These are phyloP conservation scores for Aspergillus fructus DNA, from an alignment of 2,329 filamentous ascomycete genomes.

Conservation along the genomic window DNA sequence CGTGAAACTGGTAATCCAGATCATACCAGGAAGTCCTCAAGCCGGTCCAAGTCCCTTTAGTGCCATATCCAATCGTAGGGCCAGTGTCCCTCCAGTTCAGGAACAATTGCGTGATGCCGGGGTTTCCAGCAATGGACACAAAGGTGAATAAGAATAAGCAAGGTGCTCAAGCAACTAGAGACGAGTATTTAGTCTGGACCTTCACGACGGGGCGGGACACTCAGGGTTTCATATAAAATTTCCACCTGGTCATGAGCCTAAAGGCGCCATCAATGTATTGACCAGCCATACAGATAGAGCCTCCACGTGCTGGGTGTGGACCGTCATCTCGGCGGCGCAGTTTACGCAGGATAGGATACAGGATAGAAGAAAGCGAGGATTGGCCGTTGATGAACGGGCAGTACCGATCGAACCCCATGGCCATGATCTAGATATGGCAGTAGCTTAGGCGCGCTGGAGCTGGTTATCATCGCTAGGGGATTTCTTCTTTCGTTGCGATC, in stretches of 20 bases:
- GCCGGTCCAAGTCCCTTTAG: conserved; percentile 39
- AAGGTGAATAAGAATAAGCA: conserved; percentile 67
- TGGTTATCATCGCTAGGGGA: background rate
- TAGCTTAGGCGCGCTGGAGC: background rate
- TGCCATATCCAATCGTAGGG: conserved; percentile 50
- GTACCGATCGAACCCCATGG: background rate
- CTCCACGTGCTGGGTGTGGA: background rate
- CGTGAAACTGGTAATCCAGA: no score
- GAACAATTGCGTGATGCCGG: conserved; percentile 63
- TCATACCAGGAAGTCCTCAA: no score
- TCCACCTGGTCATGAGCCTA: conserved; percentile 47
- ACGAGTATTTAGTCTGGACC: background rate
- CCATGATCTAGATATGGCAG: background rate
- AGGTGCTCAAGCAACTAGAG: conserved; percentile 4
- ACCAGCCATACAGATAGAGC: conserved; percentile 41
- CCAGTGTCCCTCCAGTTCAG: conserved; percentile 49
- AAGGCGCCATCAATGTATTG: conserved; percentile 48
- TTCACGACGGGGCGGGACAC: conserved; percentile 25
- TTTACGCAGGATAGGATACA: background rate
- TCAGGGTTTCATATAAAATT: conserved; percentile 46
- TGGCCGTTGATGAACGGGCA: background rate
- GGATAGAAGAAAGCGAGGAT: background rate
- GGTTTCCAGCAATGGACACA: conserved; percentile 78
- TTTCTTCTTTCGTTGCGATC: background rate
- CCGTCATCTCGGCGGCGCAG: background rate